A percentile compares a stretch with the other conserved stretches of the same genome.
phyloP scores from a whole-genome alignment of 148 eudicot species.

The Amaranthus cruentus region DNA sequence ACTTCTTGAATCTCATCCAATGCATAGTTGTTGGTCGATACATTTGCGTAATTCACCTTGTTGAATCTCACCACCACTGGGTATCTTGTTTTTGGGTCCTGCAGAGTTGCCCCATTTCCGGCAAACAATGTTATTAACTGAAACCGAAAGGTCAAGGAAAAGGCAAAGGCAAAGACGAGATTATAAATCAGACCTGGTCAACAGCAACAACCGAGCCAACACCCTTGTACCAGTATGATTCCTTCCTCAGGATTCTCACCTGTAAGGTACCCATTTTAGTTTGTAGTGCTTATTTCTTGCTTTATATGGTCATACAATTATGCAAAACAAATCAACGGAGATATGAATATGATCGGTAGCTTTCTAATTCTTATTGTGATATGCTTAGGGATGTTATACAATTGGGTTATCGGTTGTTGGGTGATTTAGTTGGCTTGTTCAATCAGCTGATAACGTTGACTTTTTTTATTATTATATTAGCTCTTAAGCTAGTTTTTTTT shows the following conservation, averaged over 20 bases:
- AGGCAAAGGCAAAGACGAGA: not conserved
- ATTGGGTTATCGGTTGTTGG: not conserved
- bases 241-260: slow-evolving; percentile 92
- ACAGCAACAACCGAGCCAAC: slow-evolving; percentile 88
- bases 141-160: too few species aligned
- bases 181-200: slow-evolving; percentile 57
- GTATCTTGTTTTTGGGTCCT: slow-evolving; percentile 87
- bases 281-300: not conserved
- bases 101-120: slow-evolving; percentile 2
- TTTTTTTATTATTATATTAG: too few species aligned
- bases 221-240: slow-evolving; percentile 95
- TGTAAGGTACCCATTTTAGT: slow-evolving; percentile 19
- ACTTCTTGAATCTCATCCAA: slow-evolving; percentile 87
- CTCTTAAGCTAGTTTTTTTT: too few species aligned
- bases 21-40: slow-evolving; percentile 96
- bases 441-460: too few species aligned
- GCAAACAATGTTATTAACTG: not conserved
- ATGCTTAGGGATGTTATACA: not conserved
- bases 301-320: too few species aligned
- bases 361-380: too few species aligned
- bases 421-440: too few species aligned
- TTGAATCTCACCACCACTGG: slow-evolving; percentile 93
- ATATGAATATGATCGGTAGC: too few species aligned
- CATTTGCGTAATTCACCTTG: slow-evolving; percentile 92
- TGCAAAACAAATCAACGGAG: too few species aligned